Base-by-base conservation (phyloP, 176 grass and related monocot species). In the Chloris gayana region DNA sequence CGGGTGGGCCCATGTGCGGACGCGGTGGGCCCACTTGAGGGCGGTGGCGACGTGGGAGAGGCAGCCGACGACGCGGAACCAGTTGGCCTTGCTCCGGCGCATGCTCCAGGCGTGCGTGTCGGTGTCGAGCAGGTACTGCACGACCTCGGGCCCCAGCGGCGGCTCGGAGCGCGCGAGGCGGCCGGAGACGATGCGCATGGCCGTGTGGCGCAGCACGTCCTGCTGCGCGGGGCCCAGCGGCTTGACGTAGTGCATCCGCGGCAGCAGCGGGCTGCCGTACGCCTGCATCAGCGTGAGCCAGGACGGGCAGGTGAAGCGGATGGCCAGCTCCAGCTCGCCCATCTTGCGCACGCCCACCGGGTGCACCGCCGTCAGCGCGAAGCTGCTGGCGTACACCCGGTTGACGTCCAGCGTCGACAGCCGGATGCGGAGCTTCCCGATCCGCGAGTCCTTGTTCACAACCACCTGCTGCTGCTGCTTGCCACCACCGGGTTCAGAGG, bases 241-340 rank as follows among this genome's bases (percentile, higher is more conserved):
- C 64, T 90, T 86, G 14, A 99, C 88, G 86, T 99, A 95, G 88
- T 99, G 96, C 96, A 99, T 99, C 14, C 92, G 90, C 1, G 96
- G 96, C 17, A 99, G 84, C 79, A 99, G 88, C 13, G 96, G 96
- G 81, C 80, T 79, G 6, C 83, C 87, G 73, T 99, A 99, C 1
- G 92, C 87, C 84, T 91, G 92, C 60, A 99, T 73, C 33, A 99
- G 86, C 68, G 84, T 99, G 31, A 99, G 82, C 92, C 96, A 99
- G 68, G 90, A 91, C 42, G 92, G 82, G 82, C 92, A 95, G 83
- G 78, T 95, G 88, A 99, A 99, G 38, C 96, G 90, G 86, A 99
- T 89, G 9, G 90, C 86, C 25, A 95, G 90, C 82, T 95, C 96
- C 46, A 99, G 89, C 87, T 99, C 92, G 14, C 96, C 96, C 96